Percentiles rank a stretch among this genome's conserved stretches.
Evolutionary conservation across 345 rosid species (phyloP).

Genomic region (Pistacia vera): DNA sequence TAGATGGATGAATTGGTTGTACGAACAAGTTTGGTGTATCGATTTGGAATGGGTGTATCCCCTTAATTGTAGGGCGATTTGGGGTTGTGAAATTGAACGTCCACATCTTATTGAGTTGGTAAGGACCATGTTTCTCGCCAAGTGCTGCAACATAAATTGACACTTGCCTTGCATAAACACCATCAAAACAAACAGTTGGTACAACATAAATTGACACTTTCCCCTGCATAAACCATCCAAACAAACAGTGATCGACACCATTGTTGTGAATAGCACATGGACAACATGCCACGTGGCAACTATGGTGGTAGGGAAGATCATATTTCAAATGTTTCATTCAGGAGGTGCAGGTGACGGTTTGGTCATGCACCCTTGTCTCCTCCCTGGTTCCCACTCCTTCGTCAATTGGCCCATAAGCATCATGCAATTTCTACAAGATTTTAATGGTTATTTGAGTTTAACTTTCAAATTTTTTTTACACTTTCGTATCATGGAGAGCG

Average conservation of each 20-base stretch:
- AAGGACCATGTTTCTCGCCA: constrained; percentile 14
- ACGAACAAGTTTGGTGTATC: too few relatives aligned
- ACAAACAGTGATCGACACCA: neutral
- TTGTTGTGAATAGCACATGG: constrained; percentile 29
- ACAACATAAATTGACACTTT: constrained; percentile 12
- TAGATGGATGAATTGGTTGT: too few relatives aligned
- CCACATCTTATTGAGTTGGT: neutral
- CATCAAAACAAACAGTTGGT: constrained; percentile 5
- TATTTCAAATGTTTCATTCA: constrained; percentile 16
- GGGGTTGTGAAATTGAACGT: neutral
- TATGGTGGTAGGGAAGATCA: constrained; percentile 20
- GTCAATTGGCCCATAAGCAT: constrained; percentile 9
- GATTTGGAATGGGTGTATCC: neutral
- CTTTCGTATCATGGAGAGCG: too few relatives aligned
- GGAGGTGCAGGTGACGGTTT: constrained; percentile 28
- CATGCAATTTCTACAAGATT: neutral
- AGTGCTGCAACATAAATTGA: constrained; percentile 14
- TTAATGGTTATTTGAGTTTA: neutral
- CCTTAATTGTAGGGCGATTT: neutral
- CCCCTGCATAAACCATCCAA: neutral
- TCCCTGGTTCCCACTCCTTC: constrained; percentile 19
- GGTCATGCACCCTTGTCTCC: constrained; percentile 43
- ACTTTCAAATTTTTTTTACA: too few relatives aligned
- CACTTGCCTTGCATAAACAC: neutral
- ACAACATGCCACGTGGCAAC: constrained; percentile 28